Base-by-base conservation (phyloP, 2,329 filamentous ascomycete genomes). In the Cladosporium sp. region DNA sequence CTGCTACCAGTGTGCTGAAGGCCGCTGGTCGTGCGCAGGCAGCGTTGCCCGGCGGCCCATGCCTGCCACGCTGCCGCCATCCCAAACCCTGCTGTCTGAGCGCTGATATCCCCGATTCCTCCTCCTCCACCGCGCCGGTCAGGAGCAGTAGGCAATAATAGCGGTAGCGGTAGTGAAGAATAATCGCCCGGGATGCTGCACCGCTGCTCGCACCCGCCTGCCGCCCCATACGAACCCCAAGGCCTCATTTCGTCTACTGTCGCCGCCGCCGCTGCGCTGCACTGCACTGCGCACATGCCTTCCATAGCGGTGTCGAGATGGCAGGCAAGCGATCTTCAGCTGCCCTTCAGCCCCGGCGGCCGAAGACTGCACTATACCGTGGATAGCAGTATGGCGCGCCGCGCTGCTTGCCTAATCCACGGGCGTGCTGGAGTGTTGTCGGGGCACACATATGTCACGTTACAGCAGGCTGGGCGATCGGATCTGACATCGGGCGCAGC, bases 341-440 rank as follows among this genome's bases (percentile, higher is more conserved):
- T 55, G 48, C 37, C 28, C 51, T 28, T 55, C 52, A 55, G 52
- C 52, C 52, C 52, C 52, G 28, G 45, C 45, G 45, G 45, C 34
- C 34, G 37, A 34, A 19, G 34, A n/a, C 47, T 40, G 40, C 22
- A 53, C 36, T 53, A 53, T 53, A 53, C 50, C 50, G 24, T 53
- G 24, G 22, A 53, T 24, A 53, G 50, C 50, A 34, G 19, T 12
- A 42, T 17, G 36, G 50, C 37, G 50, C 50, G 50, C 50, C 36
- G 49, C 36, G 37, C 39, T 55, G 52, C 52, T 47, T 45, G 52
- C 52, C 52, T 55, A 47, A 55, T 25, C 40, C 32, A 35, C 52
- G 40, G 52, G 10, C 40, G 15, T 47, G 40, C 25, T 54, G 24
- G 52, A 37, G 52, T 55, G n/a, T 45, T 19, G 28, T 40, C 20